Percentiles rank a stretch among this genome's conserved stretches.
Evolutionary conservation across 768 basidiomycete species (phyloP).

Genomic region (Kwoniella sp.): DNA sequence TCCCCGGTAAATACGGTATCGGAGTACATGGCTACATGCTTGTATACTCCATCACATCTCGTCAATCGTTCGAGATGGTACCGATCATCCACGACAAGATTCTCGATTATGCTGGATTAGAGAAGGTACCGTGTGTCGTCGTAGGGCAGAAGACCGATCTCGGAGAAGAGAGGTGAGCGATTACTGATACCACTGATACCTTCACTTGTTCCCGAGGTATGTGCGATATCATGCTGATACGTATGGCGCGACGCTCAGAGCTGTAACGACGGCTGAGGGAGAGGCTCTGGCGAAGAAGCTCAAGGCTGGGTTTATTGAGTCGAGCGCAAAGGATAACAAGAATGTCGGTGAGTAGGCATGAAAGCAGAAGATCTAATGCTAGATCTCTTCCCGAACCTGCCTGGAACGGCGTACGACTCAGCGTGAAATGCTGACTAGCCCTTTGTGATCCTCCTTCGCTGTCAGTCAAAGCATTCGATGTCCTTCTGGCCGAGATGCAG

Average conservation of each 20-base stretch:
- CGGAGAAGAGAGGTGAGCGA: constrained; percentile 65
- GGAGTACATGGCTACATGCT: constrained; percentile 97
- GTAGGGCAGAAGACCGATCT: constrained; percentile 92
- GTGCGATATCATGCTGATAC: constrained; percentile 15
- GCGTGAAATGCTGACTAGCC: too few species aligned
- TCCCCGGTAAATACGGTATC: constrained; percentile 90
- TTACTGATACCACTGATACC: too few species aligned
- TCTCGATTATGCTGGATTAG: constrained; percentile 77
- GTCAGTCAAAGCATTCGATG: constrained; percentile 54
- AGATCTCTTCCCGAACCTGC: too few species aligned
- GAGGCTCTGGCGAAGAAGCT: constrained; percentile 71
- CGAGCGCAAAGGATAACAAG: constrained; percentile 79
- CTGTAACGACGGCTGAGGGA: constrained; percentile 74
- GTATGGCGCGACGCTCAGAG: constrained; percentile 59
- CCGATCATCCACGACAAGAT: constrained; percentile 92
- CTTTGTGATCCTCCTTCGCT: too few species aligned
- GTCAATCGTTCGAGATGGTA: constrained; percentile 92
- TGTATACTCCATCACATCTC: constrained; percentile 88
- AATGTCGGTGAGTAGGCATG: constrained; percentile 75
- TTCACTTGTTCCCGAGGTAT: too few species aligned
- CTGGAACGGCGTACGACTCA: too few species aligned
- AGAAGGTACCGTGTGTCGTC: constrained; percentile 86
- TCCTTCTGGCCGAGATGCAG: constrained; percentile 54
- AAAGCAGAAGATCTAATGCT: too few species aligned
- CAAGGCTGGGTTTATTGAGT: constrained; percentile 80